Conservation (phyloP, 2,329 filamentous ascomycete species). For the Alternaria sp. region DNA sequence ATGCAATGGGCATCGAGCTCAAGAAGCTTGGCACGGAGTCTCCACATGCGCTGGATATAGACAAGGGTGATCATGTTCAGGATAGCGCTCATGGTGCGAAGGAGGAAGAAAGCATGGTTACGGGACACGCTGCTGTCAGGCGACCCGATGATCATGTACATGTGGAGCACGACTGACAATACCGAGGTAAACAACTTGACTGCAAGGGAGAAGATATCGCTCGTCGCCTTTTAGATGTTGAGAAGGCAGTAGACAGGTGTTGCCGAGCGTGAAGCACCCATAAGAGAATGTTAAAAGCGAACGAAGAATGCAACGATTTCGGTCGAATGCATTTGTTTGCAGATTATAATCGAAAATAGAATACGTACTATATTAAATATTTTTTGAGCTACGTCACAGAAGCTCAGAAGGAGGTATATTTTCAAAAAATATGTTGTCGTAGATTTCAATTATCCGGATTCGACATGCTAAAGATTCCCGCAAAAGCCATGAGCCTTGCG, state of each 20-base stretch:
- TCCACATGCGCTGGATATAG: slow-evolving; percentile 6
- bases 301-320: no score
- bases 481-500: not conserved
- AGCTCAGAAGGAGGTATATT: not conserved
- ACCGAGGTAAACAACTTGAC: slow-evolving; percentile 7
- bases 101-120: slow-evolving; percentile 1
- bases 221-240: not conserved
- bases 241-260: not conserved
- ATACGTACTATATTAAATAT: not conserved
- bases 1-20: not conserved
- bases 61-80: slow-evolving; percentile 30
- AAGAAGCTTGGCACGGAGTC: not conserved
- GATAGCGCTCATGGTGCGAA: slow-evolving; percentile 23
- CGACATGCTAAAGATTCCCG: not conserved
- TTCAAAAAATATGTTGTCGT: not conserved
- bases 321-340: not conserved
- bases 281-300: not conserved
- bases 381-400: not conserved
- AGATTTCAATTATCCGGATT: not conserved
- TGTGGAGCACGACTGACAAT: slow-evolving; percentile 15
- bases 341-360: not conserved
- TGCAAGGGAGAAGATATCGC: slow-evolving; percentile 6
- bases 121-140: not conserved
- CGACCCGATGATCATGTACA: not conserved
- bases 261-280: not conserved